A percentile compares a stretch with the other conserved stretches of the same genome.
These are phyloP conservation scores for Tolypocladium inflatum DNA, from an alignment of 2,329 filamentous ascomycete genomes.

Conservation along the genomic window DNA sequence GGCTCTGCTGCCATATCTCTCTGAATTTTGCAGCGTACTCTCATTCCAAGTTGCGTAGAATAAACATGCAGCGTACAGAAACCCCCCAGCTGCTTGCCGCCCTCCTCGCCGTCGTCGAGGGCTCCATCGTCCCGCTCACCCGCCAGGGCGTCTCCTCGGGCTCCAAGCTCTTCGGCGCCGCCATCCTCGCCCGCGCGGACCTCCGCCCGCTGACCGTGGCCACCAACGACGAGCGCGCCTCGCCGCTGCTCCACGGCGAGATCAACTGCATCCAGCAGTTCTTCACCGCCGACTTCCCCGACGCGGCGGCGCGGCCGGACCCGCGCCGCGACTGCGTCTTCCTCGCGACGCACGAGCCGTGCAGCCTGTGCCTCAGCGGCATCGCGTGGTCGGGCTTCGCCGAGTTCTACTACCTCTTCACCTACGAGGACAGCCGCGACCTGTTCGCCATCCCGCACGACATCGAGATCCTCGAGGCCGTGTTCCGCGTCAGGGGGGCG, in stretches of 20 bases:
- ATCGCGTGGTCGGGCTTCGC: slow-evolving; percentile 50
- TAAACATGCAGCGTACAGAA: background rate
- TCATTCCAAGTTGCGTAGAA: no score
- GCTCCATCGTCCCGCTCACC: slow-evolving; percentile 41
- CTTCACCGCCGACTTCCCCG: slow-evolving; percentile 29
- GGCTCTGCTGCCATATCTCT: background rate
- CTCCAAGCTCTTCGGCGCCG: slow-evolving; percentile 39
- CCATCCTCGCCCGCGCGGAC: slow-evolving; percentile 34
- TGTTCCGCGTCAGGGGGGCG: slow-evolving; percentile 38
- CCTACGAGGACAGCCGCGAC: slow-evolving; percentile 48
- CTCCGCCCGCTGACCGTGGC: slow-evolving; percentile 37
- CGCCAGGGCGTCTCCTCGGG: slow-evolving; percentile 37
- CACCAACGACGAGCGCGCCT: slow-evolving; percentile 45
- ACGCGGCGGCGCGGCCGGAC: slow-evolving; percentile 25
- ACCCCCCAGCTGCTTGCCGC: slow-evolving; percentile 19
- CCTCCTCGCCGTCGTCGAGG: slow-evolving; percentile 33
- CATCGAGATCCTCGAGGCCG: slow-evolving; percentile 45
- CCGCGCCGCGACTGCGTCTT: slow-evolving; percentile 41
- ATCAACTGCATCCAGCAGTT: slow-evolving; percentile 53
- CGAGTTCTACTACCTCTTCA: slow-evolving; percentile 49
- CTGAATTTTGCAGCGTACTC: no score
- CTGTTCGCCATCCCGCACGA: slow-evolving; percentile 47
- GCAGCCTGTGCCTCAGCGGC: slow-evolving; percentile 46
- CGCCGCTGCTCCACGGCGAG: slow-evolving; percentile 48
- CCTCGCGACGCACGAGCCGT: slow-evolving; percentile 50